phyloP scores from a whole-genome alignment of 306 rosid genomes.

The Cicer bijugum region DNA sequence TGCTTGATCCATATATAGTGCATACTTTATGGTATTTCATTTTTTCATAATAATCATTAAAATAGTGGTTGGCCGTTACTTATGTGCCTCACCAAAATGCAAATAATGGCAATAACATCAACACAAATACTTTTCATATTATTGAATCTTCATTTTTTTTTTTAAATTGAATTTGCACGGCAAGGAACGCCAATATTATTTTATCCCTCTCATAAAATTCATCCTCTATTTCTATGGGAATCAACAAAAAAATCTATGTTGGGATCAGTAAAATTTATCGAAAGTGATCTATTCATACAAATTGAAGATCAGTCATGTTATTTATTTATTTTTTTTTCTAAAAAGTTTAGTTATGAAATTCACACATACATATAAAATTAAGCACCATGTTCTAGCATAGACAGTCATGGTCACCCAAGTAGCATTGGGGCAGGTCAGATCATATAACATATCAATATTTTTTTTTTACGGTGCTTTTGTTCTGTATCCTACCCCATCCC shows the following conservation, averaged over 20 bases:
- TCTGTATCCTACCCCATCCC: slow-evolving; percentile 30
- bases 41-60: background rate
- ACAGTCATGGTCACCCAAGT: slow-evolving; percentile 36
- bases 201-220: background rate
- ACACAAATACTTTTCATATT: slow-evolving; percentile 26
- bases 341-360: no score
- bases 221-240: slow-evolving; percentile 2
- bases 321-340: no score
- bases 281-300: slow-evolving; percentile 3
- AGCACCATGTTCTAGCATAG: slow-evolving; percentile 27
- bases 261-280: slow-evolving; percentile 5
- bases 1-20: slow-evolving; percentile 49
- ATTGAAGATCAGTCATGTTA: slow-evolving; percentile 32
- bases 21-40: slow-evolving; percentile 29
- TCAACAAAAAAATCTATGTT: slow-evolving; percentile 22
- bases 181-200: background rate
- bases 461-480: slow-evolving; percentile 38
- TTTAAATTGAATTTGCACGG: slow-evolving; percentile 6
- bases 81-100: slow-evolving; percentile 25
- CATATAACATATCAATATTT: slow-evolving; percentile 18
- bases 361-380: background rate
- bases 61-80: background rate
- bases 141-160: background rate
- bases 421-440: slow-evolving; percentile 41
- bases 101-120: slow-evolving; percentile 6